Percentiles rank a stretch among this genome's conserved stretches.
phyloP scores from a whole-genome alignment of 768 basidiomycete genomes.

The Suillus plorans region DNA sequence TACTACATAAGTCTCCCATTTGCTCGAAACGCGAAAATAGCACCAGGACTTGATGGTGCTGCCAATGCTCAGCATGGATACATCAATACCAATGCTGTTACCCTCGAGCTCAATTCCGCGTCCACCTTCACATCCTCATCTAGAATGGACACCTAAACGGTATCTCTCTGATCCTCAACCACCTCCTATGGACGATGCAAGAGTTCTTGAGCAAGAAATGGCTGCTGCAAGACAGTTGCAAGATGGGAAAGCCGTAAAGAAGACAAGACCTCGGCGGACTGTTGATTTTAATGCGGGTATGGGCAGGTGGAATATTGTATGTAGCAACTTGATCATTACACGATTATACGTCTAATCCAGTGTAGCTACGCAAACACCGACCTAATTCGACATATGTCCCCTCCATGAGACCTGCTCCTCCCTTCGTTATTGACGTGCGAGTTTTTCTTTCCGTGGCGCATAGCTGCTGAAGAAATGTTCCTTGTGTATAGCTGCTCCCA shows the following conservation, averaged over 20 bases:
- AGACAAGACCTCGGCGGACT: conserved; percentile 88
- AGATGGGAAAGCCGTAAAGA: conserved; percentile 84
- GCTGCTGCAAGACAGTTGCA: conserved; percentile 69
- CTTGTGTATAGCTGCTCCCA: conserved; percentile 72
- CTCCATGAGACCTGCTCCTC: conserved; percentile 78
- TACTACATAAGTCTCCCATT: background rate
- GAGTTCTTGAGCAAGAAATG: conserved; percentile 75
- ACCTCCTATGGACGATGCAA: conserved; percentile 75
- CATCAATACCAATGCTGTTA: conserved; percentile 52
- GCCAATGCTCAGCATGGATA: conserved; percentile 14
- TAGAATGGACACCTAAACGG: conserved; percentile 76
- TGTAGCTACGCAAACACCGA: conserved; percentile 72
- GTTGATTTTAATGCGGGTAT: conserved; percentile 93
- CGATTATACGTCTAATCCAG: background rate
- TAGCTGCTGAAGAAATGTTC: conserved; percentile 27
- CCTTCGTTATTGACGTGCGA: conserved; percentile 86
- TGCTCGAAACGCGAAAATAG: background rate
- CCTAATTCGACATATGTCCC: conserved; percentile 77
- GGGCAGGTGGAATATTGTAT: conserved; percentile 82
- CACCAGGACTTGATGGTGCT: background rate
- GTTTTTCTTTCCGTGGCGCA: conserved; percentile 15
- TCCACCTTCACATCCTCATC: conserved; percentile 36
- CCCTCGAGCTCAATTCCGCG: conserved; percentile 43
- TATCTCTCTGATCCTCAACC: conserved; percentile 71
- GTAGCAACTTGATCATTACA: conserved; percentile 23